phyloP scores from a whole-genome alignment of 805 yeast genomes.

The Groenewaldozyma salmanticensis region DNA sequence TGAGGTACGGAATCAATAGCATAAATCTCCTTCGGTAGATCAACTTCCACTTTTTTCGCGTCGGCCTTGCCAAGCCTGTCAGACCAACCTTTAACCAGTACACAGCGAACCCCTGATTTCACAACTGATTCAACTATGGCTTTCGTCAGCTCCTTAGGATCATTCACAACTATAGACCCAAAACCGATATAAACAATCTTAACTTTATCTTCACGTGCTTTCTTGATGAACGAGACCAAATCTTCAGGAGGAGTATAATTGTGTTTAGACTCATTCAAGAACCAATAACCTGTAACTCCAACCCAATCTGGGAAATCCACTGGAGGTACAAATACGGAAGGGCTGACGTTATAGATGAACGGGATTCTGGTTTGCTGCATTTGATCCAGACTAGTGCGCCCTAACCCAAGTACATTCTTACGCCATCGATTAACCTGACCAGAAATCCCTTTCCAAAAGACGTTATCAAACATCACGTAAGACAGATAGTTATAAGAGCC shows the following conservation, averaged over 20 bases:
- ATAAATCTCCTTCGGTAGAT: conserved; percentile 57
- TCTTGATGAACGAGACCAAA: conserved; percentile 47
- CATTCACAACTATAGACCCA: conserved; percentile 86
- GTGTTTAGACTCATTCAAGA: conserved; percentile 55
- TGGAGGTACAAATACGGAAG: conserved; percentile 82
- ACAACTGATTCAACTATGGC: conserved; percentile 72
- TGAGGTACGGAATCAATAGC: conserved; percentile 74
- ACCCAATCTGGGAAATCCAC: conserved; percentile 93
- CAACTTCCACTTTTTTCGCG: conserved; percentile 30
- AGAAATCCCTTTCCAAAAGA: conserved; percentile 88
- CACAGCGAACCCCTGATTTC: conserved; percentile 75
- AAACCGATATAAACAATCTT: conserved; percentile 87
- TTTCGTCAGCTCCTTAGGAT: conserved; percentile 67
- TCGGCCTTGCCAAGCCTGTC: conserved; percentile 46
- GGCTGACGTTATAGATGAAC: conserved; percentile 81
- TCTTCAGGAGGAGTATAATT: conserved; percentile 52
- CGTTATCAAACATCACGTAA: conserved; percentile 84
- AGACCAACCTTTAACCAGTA: conserved; percentile 92
- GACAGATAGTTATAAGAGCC: conserved; percentile 90
- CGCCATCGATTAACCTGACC: conserved; percentile 87
- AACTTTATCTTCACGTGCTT: conserved; percentile 51
- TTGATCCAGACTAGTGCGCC: conserved; percentile 57
- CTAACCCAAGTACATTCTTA: conserved; percentile 50
- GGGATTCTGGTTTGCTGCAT: conserved; percentile 77
- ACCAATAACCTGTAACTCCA: conserved; percentile 95